Conservation (phyloP, 345 rosid genomes). For the Ricinus communis region DNA sequence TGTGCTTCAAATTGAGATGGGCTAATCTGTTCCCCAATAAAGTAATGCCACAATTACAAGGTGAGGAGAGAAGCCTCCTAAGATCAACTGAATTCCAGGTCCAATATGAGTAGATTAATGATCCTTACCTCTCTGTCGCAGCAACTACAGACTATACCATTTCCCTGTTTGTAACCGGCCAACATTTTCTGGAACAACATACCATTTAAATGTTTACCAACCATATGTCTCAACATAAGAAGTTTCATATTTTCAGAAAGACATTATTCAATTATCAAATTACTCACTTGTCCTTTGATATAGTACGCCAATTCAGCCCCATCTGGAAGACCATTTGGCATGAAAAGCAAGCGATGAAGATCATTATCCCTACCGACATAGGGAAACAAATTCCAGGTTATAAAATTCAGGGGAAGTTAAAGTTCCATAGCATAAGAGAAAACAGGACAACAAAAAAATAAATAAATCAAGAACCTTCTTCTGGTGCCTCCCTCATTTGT, state of each 20-base stretch:
- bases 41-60: conserved; percentile 2
- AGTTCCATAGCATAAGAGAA: background rate
- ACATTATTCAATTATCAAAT: background rate
- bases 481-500: conserved; percentile 59
- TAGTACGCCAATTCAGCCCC: conserved; percentile 84
- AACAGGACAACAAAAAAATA: background rate
- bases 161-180: conserved; percentile 81
- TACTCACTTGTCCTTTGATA: conserved; percentile 79
- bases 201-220: background rate
- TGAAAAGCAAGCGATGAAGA: conserved; percentile 84
- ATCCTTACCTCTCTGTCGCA: conserved; percentile 70
- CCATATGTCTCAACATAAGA: background rate
- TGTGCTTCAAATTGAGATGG: conserved; percentile 99
- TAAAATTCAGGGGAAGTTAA: background rate
- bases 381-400: conserved; percentile 5
- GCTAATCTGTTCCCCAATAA: conserved; percentile 61
- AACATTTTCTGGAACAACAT: conserved; percentile 52
- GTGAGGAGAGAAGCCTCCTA: background rate
- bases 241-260: background rate
- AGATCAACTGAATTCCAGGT: conserved; percentile 9
- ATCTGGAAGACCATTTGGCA: conserved; percentile 95
- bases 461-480: conserved; percentile 49
- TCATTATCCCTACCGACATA: conserved; percentile 76
- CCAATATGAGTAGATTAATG: conserved; percentile 1
- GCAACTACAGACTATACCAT: conserved; percentile 83